These are phyloP conservation scores for Pholiota molesta DNA, from an alignment of 768 basidiomycete genomes.

Conservation along the genomic window DNA sequence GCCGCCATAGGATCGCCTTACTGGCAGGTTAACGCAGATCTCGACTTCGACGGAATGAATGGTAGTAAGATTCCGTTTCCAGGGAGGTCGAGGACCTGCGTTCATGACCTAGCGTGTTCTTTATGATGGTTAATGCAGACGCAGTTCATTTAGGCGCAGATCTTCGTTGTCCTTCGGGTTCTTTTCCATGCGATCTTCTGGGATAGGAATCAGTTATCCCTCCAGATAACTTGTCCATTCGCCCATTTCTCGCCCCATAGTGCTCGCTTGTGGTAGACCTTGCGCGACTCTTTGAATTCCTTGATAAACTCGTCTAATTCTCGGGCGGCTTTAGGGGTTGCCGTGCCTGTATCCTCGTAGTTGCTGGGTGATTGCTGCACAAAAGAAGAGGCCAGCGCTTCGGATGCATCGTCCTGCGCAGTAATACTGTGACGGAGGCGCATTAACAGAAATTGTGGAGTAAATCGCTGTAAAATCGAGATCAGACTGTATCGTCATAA, in stretches of 20 bases:
- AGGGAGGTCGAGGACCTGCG: background rate
- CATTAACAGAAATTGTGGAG: conserved; percentile 86
- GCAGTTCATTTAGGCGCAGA: background rate
- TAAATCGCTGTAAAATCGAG: conserved; percentile 61
- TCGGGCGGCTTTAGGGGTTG: conserved; percentile 37
- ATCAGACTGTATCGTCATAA: conserved; percentile 4
- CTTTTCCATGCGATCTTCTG: background rate
- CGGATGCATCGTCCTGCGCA: conserved; percentile 89
- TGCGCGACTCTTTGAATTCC: conserved; percentile 85
- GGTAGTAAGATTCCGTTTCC: background rate
- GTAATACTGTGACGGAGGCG: conserved; percentile 87
- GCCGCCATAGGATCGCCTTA: background rate
- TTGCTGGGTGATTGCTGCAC: conserved; percentile 58
- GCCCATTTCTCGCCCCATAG: conserved; percentile 92
- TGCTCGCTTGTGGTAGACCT: conserved; percentile 90
- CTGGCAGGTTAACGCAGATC: background rate
- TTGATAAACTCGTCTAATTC: conserved; percentile 70
- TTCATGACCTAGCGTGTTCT: no score
- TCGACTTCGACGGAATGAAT: background rate
- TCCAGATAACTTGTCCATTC: conserved; percentile 84
- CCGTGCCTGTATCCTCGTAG: conserved; percentile 18
- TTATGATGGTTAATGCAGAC: no score
- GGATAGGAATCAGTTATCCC: conserved; percentile 51
- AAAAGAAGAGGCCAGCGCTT: conserved; percentile 82
- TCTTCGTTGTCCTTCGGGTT: background rate